phyloP scores from a whole-genome alignment of 2,329 filamentous ascomycete genomes.

The Botrytis fragariae region DNA sequence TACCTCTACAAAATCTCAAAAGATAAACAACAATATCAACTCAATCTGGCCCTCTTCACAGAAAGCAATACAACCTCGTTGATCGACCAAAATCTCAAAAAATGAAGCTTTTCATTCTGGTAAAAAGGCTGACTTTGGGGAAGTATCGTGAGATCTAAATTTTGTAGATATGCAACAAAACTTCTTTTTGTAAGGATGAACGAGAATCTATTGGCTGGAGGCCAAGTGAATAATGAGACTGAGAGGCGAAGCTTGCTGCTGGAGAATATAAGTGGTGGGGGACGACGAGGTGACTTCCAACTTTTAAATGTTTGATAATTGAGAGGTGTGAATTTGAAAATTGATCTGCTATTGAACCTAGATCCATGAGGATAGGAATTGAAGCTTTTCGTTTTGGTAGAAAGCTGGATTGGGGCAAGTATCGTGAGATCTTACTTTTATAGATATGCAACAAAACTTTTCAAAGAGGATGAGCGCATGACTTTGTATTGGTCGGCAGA shows the following conservation, averaged over 20 bases:
- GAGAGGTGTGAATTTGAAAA: background rate
- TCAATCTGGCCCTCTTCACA: background rate
- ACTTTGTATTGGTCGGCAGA: background rate
- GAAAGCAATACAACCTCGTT: background rate
- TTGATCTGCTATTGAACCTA: background rate
- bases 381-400: background rate
- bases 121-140: background rate
- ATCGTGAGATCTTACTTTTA: background rate
- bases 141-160: background rate
- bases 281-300: background rate
- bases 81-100: background rate
- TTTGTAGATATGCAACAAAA: background rate
- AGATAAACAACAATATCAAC: fast-evolving
- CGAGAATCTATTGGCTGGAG: background rate
- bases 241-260: no score
- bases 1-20: background rate
- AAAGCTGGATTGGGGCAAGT: no score
- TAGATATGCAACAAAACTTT: conserved; percentile 1
- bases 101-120: background rate
- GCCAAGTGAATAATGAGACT: background rate
- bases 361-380: background rate
- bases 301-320: background rate
- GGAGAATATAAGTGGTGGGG: no score
- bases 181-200: no score
- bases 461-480: background rate